These are phyloP conservation scores for Pythium utonaiense DNA, from an alignment of 352 stramenopile species.

Conservation along the genomic window DNA sequence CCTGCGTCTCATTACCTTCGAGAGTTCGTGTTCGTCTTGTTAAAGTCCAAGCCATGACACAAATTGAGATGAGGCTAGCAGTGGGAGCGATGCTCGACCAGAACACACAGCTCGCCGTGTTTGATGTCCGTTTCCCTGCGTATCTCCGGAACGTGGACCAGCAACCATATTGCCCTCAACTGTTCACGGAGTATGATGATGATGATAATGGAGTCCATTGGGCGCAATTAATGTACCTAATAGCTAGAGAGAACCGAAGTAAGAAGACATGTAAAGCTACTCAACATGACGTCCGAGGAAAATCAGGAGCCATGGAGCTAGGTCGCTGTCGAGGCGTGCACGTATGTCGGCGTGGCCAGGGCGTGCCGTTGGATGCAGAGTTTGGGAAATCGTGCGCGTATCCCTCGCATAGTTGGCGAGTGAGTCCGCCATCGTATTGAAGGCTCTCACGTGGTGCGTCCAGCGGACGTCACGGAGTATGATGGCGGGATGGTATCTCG, in stretches of 20 bases:
- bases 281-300: not conserved
- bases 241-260: not conserved
- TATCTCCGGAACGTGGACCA: too few relatives aligned
- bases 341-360: not conserved
- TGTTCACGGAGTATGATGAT: not conserved
- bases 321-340: not conserved
- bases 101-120: too few relatives aligned
- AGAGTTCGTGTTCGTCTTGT: too few relatives aligned
- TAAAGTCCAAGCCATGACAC: too few relatives aligned
- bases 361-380: not conserved
- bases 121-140: too few relatives aligned
- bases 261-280: not conserved
- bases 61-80: too few relatives aligned
- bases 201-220: not conserved
- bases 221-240: not conserved
- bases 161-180: too few relatives aligned
- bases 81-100: too few relatives aligned
- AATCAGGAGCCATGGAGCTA: not conserved
- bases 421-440: not conserved
- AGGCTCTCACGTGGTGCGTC: not conserved
- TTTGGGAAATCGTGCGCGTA: not conserved
- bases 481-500: too few relatives aligned
- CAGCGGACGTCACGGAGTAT: too few relatives aligned
- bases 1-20: too few relatives aligned
- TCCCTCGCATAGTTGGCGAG: not conserved